Base-by-base conservation (phyloP, 257 asterid species). In the Handroanthus guayacan region DNA sequence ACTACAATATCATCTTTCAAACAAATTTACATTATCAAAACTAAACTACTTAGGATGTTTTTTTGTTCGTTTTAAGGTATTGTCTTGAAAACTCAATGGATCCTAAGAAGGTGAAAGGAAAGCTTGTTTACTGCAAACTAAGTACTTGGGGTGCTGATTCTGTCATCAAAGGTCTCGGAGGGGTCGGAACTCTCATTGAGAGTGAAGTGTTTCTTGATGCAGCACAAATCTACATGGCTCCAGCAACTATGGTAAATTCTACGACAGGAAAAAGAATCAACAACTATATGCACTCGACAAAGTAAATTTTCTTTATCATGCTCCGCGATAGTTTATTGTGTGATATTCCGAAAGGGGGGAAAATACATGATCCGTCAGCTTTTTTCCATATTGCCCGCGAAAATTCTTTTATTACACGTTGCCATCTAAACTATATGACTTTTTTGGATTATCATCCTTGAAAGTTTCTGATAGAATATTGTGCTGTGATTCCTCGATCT, bases 221-320 rank as follows among this genome's bases (percentile, higher is more conserved):
- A 10, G 92, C 97, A 3, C 90, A 84, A 80, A 86, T 92, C 78
- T 94, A 71, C 84, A 89, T 92, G 91, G 89, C 92, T 71, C 98
- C 97, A 0, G 85, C 92, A 66, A 92, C 97, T 16, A 83, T 85
- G 71, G 92, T 94, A 4, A 88, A 87, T 79, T 11, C 77, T 11
- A 86, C 84, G 51, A 69, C 68, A 1, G 98, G 97, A 50, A 71
- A 82, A 81, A 84, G 6, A 68, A 85, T 94, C 37, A 62, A 67
- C 38, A 81, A 80, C 55, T 94, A 92, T 55, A 82, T 92, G 9
- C 81, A 80, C 51, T 89, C 97, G 6, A 82, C 97, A 38, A 86
- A 82, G 98, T 92, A 82, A 37, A 2, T 13, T 31, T 5, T 4
- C 52, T 5, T 41, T 44, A 17, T 50, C 17, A 58, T 43, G 47